Base-by-base conservation (phyloP, 2,329 filamentous ascomycete genomes). In the Pseudogymnoascus sp. region DNA sequence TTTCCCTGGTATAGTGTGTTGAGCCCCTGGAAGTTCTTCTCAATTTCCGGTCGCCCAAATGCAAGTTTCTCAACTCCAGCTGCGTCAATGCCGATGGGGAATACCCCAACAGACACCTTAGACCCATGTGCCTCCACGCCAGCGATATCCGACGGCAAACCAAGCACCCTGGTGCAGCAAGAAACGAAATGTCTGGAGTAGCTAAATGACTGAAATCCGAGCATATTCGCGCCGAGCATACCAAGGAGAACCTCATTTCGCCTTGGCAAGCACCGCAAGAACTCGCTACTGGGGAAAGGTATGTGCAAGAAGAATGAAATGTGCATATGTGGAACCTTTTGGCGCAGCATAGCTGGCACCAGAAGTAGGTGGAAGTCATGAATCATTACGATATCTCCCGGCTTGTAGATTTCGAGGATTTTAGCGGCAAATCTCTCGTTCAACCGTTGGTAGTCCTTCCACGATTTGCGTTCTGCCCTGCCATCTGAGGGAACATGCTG, bases 271-370 rank as follows among this genome's bases (percentile, higher is more conserved):
- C 93, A 96, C 59, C 93, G 86, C 74, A 97, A 85, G 73, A 96
- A 97, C 76, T 97, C 95, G 80, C 91, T 96, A 76, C 92, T 96
- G 35, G 93, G 93, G 76, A 97, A 97, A 0, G 93, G 93, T 53
- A 91, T 88, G 76, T 97, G 93, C 56, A 97, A 81, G 79, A 91
- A 97, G 79, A 97, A 97, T 62, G 91, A 89, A 72, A 97, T 93
- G 78, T 96, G 96, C 76, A 96, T 90, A 74, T 92, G 90, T 3
- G 92, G 90, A 16, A 93, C 81, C 44, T 89, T 86, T 74, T 96
- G 92, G 59, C 93, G 88, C 64, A 97, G 80, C 79, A 97, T 86
- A 76, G 87, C 92, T 2, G 95, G 93, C 3, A 97, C 83, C 24
- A 97, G 81, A 75, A 97, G 86, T 59, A 97, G 84, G 73, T 96